Conservation (phyloP, 225 moss, liverwort and hornwort genomes). For the Bryoerythrophyllum caledonicum region DNA sequence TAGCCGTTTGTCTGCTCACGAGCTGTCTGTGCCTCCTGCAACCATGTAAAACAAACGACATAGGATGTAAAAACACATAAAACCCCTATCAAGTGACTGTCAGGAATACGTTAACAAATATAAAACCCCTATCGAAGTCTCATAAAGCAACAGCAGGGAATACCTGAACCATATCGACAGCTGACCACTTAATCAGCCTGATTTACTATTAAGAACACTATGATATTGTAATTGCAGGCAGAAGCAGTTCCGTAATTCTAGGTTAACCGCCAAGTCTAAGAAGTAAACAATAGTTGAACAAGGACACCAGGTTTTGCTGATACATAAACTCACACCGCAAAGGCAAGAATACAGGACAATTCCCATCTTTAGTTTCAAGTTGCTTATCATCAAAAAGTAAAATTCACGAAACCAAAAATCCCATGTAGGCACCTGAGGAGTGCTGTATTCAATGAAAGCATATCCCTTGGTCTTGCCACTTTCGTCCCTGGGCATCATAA, state of each 20-base stretch:
- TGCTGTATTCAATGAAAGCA: conserved; percentile 90
- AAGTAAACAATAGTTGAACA: neutral
- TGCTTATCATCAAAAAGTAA: neutral
- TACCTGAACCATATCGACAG: neutral
- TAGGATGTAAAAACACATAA: neutral
- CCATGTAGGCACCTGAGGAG: conserved; percentile 58
- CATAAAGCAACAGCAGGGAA: neutral
- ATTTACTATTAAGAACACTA: too few species aligned
- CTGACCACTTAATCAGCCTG: neutral
- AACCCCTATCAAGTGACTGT: neutral
- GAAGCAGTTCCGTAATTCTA: neutral
- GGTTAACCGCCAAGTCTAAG: neutral
- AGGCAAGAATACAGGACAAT: neutral
- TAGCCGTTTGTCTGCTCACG: conserved; percentile 97
- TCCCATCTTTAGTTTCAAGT: conserved; percentile 55
- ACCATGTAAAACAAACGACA: neutral
- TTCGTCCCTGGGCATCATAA: conserved; percentile 93
- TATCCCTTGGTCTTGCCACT: conserved; percentile 85
- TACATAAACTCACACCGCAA: neutral
- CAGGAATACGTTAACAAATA: neutral
- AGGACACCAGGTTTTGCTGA: neutral
- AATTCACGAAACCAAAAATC: neutral
- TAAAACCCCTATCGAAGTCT: neutral
- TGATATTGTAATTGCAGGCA: too few species aligned
- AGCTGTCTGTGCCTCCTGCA: conserved; percentile 93